These are phyloP conservation scores for Candolleomyces eurysporus DNA, from an alignment of 768 basidiomycete species.

Conservation along the genomic window DNA sequence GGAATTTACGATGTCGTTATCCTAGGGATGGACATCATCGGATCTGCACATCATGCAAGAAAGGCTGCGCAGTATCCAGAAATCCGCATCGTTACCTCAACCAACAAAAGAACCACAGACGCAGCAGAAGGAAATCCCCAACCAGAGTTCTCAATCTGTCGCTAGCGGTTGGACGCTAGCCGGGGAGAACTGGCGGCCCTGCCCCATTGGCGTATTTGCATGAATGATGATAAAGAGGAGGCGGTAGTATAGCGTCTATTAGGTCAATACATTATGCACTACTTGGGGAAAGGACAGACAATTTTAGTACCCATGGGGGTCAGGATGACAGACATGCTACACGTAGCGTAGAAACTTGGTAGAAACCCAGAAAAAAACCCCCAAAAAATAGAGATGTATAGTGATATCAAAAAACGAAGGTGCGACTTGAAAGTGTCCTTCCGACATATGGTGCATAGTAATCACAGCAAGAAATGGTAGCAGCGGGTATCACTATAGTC, in stretches of 20 bases:
- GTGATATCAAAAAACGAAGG: not conserved
- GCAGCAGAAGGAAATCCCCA: too few relatives aligned
- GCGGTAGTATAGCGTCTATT: not conserved
- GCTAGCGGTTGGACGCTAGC: slow-evolving; percentile 42
- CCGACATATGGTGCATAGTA: not conserved
- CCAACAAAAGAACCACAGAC: too few relatives aligned
- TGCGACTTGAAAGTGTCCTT: not conserved
- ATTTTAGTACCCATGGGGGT: too few relatives aligned
- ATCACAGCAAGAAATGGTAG: too few relatives aligned
- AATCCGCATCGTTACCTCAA: not conserved
- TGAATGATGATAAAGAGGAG: not conserved
- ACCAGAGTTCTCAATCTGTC: not conserved
- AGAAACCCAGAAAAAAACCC: too few relatives aligned
- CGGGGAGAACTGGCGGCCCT: slow-evolving; percentile 53
- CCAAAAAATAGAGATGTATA: not conserved
- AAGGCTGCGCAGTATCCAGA: slow-evolving; percentile 42
- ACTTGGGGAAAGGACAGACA: too few relatives aligned
- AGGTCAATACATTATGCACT: too few relatives aligned
- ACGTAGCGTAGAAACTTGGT: too few relatives aligned
- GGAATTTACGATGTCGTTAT: not conserved
- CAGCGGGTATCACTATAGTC: too few relatives aligned
- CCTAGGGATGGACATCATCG: slow-evolving; percentile 42
- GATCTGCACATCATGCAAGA: slow-evolving; percentile 56
- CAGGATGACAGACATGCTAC: too few relatives aligned
- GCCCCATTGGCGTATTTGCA: slow-evolving; percentile 60